These are phyloP conservation scores for Pleurotus pulmonarius DNA, from an alignment of 768 basidiomycete species.

Conservation along the genomic window DNA sequence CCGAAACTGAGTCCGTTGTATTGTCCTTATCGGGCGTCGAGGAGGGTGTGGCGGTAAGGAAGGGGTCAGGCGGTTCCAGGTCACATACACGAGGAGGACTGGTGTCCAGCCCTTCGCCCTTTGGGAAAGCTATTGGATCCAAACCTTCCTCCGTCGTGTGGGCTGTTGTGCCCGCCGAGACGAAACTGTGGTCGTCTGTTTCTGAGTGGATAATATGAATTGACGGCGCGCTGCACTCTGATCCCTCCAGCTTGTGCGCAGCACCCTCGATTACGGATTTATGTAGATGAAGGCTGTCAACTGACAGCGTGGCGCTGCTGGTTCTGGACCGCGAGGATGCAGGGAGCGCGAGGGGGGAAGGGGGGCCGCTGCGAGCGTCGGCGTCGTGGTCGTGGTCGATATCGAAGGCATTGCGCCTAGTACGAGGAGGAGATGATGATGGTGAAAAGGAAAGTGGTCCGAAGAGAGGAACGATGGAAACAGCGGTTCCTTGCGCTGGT, in stretches of 20 bases:
- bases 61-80: constrained; percentile 56
- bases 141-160: neutral
- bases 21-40: constrained; percentile 34
- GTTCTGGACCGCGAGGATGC: constrained; percentile 15
- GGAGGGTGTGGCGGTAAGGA: constrained; percentile 55
- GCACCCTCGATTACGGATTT: neutral
- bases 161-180: neutral
- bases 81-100: constrained; percentile 31
- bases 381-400: constrained; percentile 12
- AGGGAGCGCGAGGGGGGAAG: constrained; percentile 12
- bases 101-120: constrained; percentile 19
- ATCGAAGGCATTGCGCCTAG: constrained; percentile 9
- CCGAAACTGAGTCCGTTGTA: constrained; percentile 19
- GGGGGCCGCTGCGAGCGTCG: constrained; percentile 13
- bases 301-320: constrained; percentile 11
- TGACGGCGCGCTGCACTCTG: neutral
- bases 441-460: constrained; percentile 17
- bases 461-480: constrained; percentile 4
- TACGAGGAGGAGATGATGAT: constrained; percentile 31
- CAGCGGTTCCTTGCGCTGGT: neutral
- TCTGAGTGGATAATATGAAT: neutral
- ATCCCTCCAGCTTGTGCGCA: too few species aligned
- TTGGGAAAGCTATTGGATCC: neutral
- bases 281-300: neutral
- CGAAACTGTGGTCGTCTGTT: neutral